phyloP scores from a whole-genome alignment of 2,329 filamentous ascomycete species.

The Ceratocystis eucalypticola region DNA sequence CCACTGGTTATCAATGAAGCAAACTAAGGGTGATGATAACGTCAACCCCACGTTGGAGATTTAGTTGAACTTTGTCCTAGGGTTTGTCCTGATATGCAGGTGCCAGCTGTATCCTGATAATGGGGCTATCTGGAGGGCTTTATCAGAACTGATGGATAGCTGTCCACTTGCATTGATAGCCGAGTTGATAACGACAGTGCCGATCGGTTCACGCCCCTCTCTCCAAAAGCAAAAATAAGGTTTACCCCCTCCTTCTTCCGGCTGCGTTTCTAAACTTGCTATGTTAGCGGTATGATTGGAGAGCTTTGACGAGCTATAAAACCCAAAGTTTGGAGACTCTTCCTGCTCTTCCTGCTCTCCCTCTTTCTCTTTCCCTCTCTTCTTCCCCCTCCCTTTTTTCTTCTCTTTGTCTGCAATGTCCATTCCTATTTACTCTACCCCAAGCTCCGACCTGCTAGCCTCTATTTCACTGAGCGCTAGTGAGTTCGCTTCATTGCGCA shows the following conservation, averaged over 20 bases:
- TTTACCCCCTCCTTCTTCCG: background rate
- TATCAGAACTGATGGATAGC: background rate
- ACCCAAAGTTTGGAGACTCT: background rate
- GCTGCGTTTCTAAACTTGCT: background rate
- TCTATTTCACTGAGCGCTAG: conserved; percentile 37
- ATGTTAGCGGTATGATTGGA: background rate
- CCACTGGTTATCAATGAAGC: background rate
- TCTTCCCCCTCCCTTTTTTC: background rate
- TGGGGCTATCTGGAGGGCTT: background rate
- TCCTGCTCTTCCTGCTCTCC: background rate
- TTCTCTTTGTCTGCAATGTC: conserved; percentile 7
- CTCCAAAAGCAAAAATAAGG: background rate
- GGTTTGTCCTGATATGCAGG: background rate
- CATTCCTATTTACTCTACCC: conserved; percentile 22
- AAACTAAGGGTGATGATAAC: background rate
- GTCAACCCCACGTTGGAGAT: background rate
- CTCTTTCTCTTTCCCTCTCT: background rate
- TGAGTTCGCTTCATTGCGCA: conserved; percentile 52
- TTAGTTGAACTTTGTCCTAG: background rate
- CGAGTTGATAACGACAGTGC: background rate
- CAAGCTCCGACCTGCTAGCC: conserved; percentile 24
- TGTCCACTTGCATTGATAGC: background rate
- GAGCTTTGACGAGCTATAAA: conserved; percentile 1
- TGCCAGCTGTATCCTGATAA: background rate
- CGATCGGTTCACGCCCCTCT: background rate